Evolutionary conservation across 352 stramenopile species (phyloP).

Genomic region (Blastocystis sp.): DNA sequence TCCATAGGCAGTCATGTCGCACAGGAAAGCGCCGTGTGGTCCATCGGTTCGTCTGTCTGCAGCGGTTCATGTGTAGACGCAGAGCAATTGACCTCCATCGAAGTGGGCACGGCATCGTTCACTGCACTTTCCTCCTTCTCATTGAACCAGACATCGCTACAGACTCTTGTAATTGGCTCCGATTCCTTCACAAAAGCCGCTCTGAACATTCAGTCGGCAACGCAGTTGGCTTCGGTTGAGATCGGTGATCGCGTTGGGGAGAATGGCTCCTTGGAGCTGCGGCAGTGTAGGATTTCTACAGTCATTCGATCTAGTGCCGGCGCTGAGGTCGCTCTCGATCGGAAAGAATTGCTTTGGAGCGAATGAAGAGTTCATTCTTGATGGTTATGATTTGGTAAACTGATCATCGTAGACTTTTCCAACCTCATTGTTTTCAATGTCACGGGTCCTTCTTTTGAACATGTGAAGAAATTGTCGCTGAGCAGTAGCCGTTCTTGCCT

Average conservation of each 20-base stretch:
- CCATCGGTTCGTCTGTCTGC: too few species aligned
- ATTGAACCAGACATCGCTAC: background rate
- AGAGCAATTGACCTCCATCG: background rate
- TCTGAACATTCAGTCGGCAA: background rate
- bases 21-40: background rate
- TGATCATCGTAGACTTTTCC: background rate
- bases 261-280: background rate
- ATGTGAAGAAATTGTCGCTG: background rate
- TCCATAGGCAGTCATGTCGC: background rate
- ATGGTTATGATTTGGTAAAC: background rate
- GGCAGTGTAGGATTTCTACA: background rate
- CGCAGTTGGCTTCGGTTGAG: background rate
- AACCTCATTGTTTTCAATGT: background rate
- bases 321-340: background rate
- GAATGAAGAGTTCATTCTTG: background rate
- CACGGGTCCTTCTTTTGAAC: background rate
- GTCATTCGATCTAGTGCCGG: background rate
- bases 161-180: background rate
- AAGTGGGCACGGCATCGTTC: background rate
- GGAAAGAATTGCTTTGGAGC: background rate
- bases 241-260: background rate
- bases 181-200: background rate
- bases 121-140: background rate
- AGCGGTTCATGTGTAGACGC: background rate
- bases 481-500: background rate